Percentiles rank a stretch among this genome's conserved stretches.
These are phyloP conservation scores for Colletotrichum chrysophilum DNA, from an alignment of 2,329 filamentous ascomycete genomes.

Conservation along the genomic window DNA sequence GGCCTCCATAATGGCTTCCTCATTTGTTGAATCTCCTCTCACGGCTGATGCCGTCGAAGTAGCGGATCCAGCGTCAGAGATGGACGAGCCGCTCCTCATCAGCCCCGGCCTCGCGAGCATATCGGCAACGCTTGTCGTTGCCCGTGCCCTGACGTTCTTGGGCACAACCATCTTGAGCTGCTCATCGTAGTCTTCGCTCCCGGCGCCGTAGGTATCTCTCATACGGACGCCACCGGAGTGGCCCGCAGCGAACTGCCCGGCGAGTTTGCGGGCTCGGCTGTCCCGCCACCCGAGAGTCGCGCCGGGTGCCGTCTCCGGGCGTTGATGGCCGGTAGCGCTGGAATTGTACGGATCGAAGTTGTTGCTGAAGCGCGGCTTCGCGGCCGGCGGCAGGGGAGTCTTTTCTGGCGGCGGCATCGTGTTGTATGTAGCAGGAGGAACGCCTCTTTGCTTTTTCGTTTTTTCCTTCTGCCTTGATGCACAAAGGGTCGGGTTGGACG, in stretches of 20 bases:
- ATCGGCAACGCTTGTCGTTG: conserved; percentile 52
- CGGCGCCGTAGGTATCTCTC: conserved; percentile 69
- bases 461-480: not conserved
- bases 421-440: not conserved
- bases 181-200: conserved; percentile 60
- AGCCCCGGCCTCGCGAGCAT: conserved; percentile 56
- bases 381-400: conserved; percentile 33
- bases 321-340: conserved; percentile 79
- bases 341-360: conserved; percentile 75
- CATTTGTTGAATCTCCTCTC: conserved; percentile 13
- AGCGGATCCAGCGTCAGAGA: not conserved
- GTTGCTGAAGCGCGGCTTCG: conserved; percentile 46
- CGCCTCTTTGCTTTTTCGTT: not conserved
- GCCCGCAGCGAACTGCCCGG: conserved; percentile 68
- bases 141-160: conserved; percentile 44
- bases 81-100: conserved; percentile 36
- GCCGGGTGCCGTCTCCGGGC: conserved; percentile 69
- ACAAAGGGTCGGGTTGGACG: not conserved
- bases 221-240: conserved; percentile 63
- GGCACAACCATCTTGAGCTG: conserved; percentile 47
- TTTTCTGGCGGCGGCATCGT: not conserved
- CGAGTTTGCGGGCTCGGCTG: conserved; percentile 72
- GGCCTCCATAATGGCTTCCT: conserved; percentile 30
- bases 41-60: not conserved
- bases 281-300: conserved; percentile 70